These are phyloP conservation scores for Nakaseomyces glabratus DNA, from an alignment of 1,139 yeast species.

Conservation along the genomic window DNA sequence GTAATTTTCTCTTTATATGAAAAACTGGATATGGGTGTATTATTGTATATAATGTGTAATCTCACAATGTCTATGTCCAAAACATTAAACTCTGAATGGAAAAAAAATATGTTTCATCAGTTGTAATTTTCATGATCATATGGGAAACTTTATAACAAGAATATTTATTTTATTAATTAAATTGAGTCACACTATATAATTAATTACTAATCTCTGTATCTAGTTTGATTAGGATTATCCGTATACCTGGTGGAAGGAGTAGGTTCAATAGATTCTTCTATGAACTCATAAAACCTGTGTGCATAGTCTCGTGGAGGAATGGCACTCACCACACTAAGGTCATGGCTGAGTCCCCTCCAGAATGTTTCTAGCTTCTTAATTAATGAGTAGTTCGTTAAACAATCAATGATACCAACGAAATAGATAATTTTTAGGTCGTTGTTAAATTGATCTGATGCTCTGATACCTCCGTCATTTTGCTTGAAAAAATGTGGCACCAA, in stretches of 20 bases:
- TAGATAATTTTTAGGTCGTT: constrained; percentile 64
- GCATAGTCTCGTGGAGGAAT: constrained; percentile 89
- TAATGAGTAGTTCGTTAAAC: constrained; percentile 75
- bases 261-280: constrained; percentile 32
- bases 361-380: constrained; percentile 77
- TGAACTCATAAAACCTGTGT: constrained; percentile 67
- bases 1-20: no score
- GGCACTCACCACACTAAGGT: constrained; percentile 69
- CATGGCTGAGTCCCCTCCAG: constrained; percentile 67
- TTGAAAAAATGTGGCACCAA: constrained; percentile 46
- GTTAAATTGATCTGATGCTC: constrained; percentile 60
- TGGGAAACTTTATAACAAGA: no score
- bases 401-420: constrained; percentile 90
- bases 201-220: constrained; percentile 19
- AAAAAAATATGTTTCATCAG: no score
- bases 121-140: no score
- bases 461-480: constrained; percentile 78
- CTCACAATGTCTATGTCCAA: no score
- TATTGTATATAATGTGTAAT: no score
- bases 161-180: no score
- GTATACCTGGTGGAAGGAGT: constrained; percentile 16
- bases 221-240: constrained; percentile 19
- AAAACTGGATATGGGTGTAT: no score
- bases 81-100: no score
- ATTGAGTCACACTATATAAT: no score